Evolutionary conservation across 1,284 basidiomycete genomes (phyloP).

Genomic region (Austroboletus niveus): DNA sequence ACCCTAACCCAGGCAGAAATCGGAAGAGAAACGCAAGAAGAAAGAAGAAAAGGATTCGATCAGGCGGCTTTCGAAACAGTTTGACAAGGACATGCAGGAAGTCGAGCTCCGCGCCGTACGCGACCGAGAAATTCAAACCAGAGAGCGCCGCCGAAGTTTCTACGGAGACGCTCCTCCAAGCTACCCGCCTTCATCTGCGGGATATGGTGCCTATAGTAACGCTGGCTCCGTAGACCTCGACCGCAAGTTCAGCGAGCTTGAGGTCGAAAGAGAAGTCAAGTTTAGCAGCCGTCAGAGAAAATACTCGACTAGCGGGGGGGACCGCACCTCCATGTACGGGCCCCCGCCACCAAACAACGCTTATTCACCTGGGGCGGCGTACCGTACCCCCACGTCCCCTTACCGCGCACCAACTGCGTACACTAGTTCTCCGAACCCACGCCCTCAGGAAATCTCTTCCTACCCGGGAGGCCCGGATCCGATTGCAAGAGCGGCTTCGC

Average conservation of each 20-base stretch:
- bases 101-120: slow-evolving; percentile 51
- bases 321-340: slow-evolving; percentile 23
- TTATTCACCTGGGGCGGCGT: slow-evolving; percentile 23
- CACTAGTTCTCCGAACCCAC: slow-evolving; percentile 29
- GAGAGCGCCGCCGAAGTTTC: slow-evolving; percentile 35
- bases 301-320: slow-evolving; percentile 28
- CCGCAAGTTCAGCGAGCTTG: slow-evolving; percentile 32
- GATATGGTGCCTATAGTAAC: slow-evolving; percentile 25
- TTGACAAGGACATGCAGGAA: slow-evolving; percentile 46
- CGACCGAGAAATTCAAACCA: slow-evolving; percentile 47
- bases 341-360: neutral
- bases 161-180: slow-evolving; percentile 30
- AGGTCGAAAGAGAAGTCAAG: slow-evolving; percentile 27
- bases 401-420: slow-evolving; percentile 34
- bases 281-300: slow-evolving; percentile 29
- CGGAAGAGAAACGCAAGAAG: slow-evolving; percentile 55
- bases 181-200: slow-evolving; percentile 20
- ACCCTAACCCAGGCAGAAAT: slow-evolving; percentile 45
- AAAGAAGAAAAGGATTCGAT: slow-evolving; percentile 56
- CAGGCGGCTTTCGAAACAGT: slow-evolving; percentile 49
- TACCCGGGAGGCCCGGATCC: slow-evolving; percentile 34
- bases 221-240: slow-evolving; percentile 22
- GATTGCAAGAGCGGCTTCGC: slow-evolving; percentile 30
- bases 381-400: slow-evolving; percentile 21
- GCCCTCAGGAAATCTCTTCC: slow-evolving; percentile 32